Conservation (phyloP, 73 alveolate genomes). For the Paramecium tetraurelia region DNA sequence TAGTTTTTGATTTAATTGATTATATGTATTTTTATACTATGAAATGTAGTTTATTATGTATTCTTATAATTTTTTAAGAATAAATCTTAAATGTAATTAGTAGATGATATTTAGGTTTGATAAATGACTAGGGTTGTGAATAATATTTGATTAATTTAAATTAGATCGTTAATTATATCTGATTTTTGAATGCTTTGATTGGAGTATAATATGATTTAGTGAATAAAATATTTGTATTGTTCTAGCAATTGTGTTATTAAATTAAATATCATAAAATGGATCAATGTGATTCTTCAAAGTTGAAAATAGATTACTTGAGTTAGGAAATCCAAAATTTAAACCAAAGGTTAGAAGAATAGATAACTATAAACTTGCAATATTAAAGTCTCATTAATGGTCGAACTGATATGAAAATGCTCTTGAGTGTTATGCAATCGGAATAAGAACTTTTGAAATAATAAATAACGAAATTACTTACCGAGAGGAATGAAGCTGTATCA, state of each 20-base stretch:
- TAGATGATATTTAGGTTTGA: neutral
- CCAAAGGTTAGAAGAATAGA: neutral
- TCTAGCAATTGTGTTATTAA: neutral
- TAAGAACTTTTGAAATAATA: neutral
- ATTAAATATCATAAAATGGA: neutral
- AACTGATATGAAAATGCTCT: neutral
- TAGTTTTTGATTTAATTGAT: neutral
- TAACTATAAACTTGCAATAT: neutral
- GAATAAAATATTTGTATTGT: neutral
- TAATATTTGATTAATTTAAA: neutral
- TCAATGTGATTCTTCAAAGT: neutral
- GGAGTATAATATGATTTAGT: neutral
- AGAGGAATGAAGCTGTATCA: constrained; percentile 22
- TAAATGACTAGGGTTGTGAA: neutral
- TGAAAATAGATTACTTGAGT: neutral
- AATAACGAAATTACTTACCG: neutral
- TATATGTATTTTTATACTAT: too few species aligned
- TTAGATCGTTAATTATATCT: neutral
- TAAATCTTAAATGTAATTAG: neutral
- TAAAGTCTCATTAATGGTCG: neutral
- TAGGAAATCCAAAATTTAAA: neutral
- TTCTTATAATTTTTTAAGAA: neutral
- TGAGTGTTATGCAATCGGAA: neutral
- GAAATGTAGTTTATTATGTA: neutral
- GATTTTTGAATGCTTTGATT: neutral